Base-by-base conservation (phyloP, 441 rosid genomes). In the Erodium texanum region DNA sequence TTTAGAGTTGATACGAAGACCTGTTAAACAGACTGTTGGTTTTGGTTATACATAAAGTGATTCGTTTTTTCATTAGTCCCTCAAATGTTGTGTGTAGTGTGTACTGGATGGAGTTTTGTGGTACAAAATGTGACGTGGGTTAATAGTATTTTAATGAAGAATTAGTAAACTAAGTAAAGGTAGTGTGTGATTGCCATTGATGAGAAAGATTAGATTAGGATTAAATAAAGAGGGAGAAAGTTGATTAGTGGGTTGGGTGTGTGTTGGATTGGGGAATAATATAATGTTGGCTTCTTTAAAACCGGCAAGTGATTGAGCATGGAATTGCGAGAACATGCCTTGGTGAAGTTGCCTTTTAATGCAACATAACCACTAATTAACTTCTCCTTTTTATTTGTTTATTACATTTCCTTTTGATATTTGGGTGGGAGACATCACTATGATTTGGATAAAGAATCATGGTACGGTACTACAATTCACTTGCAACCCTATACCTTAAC, bases 301-400 rank as follows among this genome's bases (percentile, higher is more conserved):
- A 66, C 79, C 75, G 79, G 82, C 78, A 82, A 80, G 75, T 69
- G 75, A 73, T 69, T 71, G 23, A 71, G 67, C 83, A 62, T 80
- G 64, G 80, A 70, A 66, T 64, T 24, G 73, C 79, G 76, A 68
- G 82, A 72, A 75, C 78, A 80, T 65, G 75, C 74, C 75, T 66
- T 8, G 41, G 59, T 32, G 23, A 19, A 48, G 54, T 52, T 36
- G 64, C 73, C 50, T 65, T 54, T 29, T 70, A 70, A 54, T 63
- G 68, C 23, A 38, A 10, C 23, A 27, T n/a, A 29, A 29, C 34
- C 34, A 29, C 34, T 27, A 29, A 29, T 29, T 29, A 29, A 14
- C 54, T 14, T 43, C 5, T 19, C 10, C 24, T 19, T 66, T 63
- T 41, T 14, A 5, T 9, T 38, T 66, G 16, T 48, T 48, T 48